A percentile compares a stretch with the other conserved stretches of the same genome.
phyloP scores from a whole-genome alignment of 1,284 basidiomycete species.

The Ceratobasidium sp. region DNA sequence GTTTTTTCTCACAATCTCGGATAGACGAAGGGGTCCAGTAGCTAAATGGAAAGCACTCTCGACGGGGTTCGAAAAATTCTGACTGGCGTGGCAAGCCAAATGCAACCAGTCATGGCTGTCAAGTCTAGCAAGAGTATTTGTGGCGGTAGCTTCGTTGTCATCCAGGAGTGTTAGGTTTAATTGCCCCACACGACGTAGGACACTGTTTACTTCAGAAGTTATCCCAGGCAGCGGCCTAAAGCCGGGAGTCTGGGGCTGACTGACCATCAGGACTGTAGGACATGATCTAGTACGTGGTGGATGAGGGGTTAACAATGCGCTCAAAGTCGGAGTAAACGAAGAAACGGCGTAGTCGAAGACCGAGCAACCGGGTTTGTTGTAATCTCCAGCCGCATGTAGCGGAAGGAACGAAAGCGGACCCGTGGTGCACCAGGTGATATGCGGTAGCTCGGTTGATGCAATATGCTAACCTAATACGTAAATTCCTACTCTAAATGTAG shows the following conservation, averaged over 20 bases:
- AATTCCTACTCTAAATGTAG: neutral
- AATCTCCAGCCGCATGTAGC: slow-evolving; percentile 50
- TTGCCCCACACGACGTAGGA: neutral
- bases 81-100: too few relatives aligned
- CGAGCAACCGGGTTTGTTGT: neutral
- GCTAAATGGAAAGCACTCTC: too few relatives aligned
- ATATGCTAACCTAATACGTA: neutral
- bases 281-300: neutral
- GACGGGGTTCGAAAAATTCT: too few relatives aligned
- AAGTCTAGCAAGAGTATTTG: neutral
- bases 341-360: slow-evolving; percentile 44
- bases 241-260: neutral
- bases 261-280: neutral
- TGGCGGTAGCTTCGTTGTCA: neutral
- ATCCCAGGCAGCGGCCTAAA: neutral
- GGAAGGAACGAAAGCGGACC: slow-evolving; percentile 49
- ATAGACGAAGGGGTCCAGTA: too few relatives aligned
- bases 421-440: slow-evolving; percentile 50
- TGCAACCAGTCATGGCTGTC: neutral
- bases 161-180: neutral
- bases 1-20: too few relatives aligned
- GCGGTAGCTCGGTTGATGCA: slow-evolving; percentile 37
- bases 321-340: slow-evolving; percentile 47
- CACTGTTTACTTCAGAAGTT: neutral
- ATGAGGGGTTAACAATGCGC: neutral